Conservation (phyloP, 2,329 filamentous ascomycete species). For the Fusarium burgessii region DNA sequence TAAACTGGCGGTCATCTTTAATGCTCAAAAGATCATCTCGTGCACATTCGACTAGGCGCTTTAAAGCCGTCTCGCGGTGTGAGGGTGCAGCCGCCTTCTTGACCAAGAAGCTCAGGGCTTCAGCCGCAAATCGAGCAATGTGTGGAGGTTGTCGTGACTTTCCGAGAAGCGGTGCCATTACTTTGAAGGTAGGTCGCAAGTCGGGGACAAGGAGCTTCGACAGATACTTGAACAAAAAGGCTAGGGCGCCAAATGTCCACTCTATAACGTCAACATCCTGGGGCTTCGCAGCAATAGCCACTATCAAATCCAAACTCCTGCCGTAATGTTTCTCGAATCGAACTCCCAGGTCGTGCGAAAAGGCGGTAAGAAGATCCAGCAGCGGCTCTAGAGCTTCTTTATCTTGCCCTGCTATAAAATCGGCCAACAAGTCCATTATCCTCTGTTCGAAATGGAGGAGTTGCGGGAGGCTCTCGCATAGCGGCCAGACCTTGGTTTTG, state of each 20-base stretch:
- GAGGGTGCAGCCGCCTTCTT: slow-evolving; percentile 86
- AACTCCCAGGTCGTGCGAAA: slow-evolving; percentile 91
- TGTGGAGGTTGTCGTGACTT: slow-evolving; percentile 85
- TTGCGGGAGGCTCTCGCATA: slow-evolving; percentile 91
- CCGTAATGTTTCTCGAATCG: slow-evolving; percentile 91
- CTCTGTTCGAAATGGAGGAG: slow-evolving; percentile 90
- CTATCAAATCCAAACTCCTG: slow-evolving; percentile 78
- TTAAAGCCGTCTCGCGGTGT: slow-evolving; percentile 78
- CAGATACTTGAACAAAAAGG: slow-evolving; percentile 97
- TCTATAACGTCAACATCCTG: slow-evolving; percentile 91
- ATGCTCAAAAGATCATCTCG: slow-evolving; percentile 73
- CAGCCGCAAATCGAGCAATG: slow-evolving; percentile 91
- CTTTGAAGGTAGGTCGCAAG: slow-evolving; percentile 83
- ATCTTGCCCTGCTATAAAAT: slow-evolving; percentile 82
- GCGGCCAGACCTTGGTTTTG: slow-evolving; percentile 76
- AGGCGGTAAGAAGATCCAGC: slow-evolving; percentile 87
- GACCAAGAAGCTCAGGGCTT: slow-evolving; percentile 93
- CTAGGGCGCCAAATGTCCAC: slow-evolving; percentile 94
- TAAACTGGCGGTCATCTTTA: slow-evolving; percentile 67
- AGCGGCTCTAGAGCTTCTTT: slow-evolving; percentile 86
- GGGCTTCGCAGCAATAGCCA: slow-evolving; percentile 80
- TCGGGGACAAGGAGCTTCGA: slow-evolving; percentile 88
- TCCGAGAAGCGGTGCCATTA: slow-evolving; percentile 86
- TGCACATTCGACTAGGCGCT: slow-evolving; percentile 77
- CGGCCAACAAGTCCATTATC: slow-evolving; percentile 82